These are phyloP conservation scores for Ophiostoma pallidulum DNA, from an alignment of 2,329 filamentous ascomycete species.

Conservation along the genomic window DNA sequence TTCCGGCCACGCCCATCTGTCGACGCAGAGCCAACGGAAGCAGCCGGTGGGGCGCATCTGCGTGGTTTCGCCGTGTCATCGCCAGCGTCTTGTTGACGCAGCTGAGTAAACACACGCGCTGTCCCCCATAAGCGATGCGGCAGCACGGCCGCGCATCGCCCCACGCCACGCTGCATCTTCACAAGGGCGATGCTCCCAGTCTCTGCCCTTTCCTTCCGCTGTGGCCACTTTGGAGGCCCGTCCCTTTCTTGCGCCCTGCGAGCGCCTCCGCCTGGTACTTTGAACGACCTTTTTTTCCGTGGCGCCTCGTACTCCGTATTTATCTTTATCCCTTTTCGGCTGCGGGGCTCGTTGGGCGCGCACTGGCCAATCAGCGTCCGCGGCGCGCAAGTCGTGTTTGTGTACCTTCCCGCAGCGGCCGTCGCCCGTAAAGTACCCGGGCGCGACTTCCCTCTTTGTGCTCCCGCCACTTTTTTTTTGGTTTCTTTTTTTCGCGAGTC, in stretches of 20 bases:
- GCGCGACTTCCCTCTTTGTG: constrained; percentile 8
- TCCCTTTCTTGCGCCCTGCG: no score
- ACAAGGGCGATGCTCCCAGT: no score
- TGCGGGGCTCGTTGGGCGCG: constrained; percentile 6
- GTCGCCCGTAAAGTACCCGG: background rate
- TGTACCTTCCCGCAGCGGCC: constrained; percentile 6
- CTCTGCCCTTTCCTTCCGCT: no score
- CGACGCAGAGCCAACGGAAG: background rate
- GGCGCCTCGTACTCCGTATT: background rate
- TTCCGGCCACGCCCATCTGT: background rate
- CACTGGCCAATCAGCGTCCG: constrained; percentile 9
- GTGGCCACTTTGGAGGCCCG: no score
- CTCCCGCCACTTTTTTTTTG: background rate
- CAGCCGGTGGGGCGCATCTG: background rate
- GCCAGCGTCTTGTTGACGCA: background rate
- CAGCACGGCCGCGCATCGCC: no score
- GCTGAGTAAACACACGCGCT: constrained; percentile 7
- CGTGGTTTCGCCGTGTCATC: constrained; percentile 3
- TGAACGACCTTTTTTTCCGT: background rate
- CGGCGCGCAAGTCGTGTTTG: background rate
- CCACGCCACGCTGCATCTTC: no score
- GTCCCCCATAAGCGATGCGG: background rate
- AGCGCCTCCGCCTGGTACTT: no score
- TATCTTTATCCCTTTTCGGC: constrained; percentile 15
- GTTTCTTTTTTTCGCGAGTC: background rate